Base-by-base conservation (phyloP, 2,329 filamentous ascomycete species). In the Canariomyces notabilis region DNA sequence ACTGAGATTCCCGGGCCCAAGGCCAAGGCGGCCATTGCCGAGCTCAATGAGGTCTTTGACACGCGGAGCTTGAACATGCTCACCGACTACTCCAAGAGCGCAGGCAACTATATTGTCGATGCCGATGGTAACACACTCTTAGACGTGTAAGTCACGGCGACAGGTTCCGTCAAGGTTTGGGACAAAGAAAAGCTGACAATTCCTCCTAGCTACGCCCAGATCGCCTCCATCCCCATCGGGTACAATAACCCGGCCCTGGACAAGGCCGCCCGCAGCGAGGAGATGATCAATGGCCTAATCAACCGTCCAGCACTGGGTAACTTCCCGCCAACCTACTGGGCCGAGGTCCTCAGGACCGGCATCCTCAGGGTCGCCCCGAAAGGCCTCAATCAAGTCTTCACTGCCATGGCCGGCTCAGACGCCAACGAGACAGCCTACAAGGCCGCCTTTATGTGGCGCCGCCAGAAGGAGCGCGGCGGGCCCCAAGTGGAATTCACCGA, bases 351-450 rank as follows among this genome's bases (percentile, higher is more conserved):
- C 59, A 81, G 86, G 68, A 80, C 82, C 2, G 88, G 89, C 58
- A 80, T 94, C 52, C 80, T 96, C 57, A 82, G 79, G 60, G 88
- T 87, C 39, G 88, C 89, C 0, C 90, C 89, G 49, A 85, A 84
- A 64, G 89, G 89, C 26, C 72, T 91, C 53, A 72, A 89, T 73
- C 87, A 95, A 67, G 89, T 95, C 58, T 95, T 95, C 72, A 95
- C 89, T 15, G 88, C 85, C 55, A 85, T 89, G 74, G 81, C 89
- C 44, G 89, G 89, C 51, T 94, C 88, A 16, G 89, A 95, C 61
- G 89, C 89, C 68, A 95, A 95, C 71, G 90, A 95, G 72, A 86
- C 87, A 26, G 90, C 90, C 35, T 95, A 89, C 79, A 95, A 95
- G 73, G 89, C 89, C 7, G 89, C 90, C 40, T 95, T 95, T 72